Evolutionary conservation across 331 rosid species (phyloP).

Genomic region (Pyrus hybrid): DNA sequence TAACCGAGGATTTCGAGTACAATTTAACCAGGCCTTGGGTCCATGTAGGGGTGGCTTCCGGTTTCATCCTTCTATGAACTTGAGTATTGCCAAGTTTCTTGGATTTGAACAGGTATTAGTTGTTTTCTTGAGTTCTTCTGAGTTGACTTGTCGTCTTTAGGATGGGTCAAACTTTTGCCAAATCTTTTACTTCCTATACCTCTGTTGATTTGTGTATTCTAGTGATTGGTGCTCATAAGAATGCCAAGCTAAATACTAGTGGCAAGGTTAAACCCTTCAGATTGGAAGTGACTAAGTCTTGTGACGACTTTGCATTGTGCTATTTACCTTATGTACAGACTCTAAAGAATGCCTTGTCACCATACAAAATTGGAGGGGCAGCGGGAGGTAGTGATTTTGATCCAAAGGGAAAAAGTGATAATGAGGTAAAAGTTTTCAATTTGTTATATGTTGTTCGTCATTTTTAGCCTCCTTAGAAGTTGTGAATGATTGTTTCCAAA

Average conservation of each 20-base stretch:
- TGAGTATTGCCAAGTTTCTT: constrained; percentile 89
- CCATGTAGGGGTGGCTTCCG: constrained; percentile 99
- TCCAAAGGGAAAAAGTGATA: constrained; percentile 94
- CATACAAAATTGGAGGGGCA: constrained; percentile 98
- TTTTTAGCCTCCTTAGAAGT: background rate
- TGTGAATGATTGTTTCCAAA: constrained; percentile 32
- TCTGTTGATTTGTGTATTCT: background rate
- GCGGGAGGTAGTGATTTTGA: constrained; percentile 99
- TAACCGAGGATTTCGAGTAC: constrained; percentile 90
- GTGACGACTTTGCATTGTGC: constrained; percentile 2
- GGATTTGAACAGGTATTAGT: constrained; percentile 93
- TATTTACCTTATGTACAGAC: constrained; percentile 47
- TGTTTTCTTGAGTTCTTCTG: constrained; percentile 6
- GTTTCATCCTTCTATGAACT: constrained; percentile 90
- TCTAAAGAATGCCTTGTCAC: constrained; percentile 91
- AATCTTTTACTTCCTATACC: background rate
- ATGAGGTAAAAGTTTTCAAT: constrained; percentile 51
- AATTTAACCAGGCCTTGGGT: constrained; percentile 95
- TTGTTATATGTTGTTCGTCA: background rate
- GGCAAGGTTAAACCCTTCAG: background rate
- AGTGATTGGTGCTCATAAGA: constrained; percentile 1
- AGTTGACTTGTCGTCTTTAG: background rate
- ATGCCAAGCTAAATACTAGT: background rate
- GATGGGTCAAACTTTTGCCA: background rate
- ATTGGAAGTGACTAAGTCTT: background rate